Percentiles rank a stretch among this genome's conserved stretches.
phyloP scores from a whole-genome alignment of 805 yeast species.

The Wickerhamiella occidentalis region DNA sequence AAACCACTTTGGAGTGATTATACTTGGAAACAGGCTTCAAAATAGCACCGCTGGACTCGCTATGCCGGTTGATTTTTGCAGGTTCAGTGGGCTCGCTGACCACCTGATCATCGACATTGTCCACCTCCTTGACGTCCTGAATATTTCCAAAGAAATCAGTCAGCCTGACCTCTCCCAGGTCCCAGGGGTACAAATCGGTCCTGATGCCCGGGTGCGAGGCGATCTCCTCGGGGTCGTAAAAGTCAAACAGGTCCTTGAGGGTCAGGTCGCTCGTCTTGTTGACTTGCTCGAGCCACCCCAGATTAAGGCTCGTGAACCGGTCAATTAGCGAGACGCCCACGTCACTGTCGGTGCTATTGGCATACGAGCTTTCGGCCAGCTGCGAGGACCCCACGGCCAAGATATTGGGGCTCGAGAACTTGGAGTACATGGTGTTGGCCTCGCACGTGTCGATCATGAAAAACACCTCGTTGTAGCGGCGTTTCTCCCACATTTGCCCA shows the following conservation, averaged over 20 bases:
- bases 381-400: constrained; percentile 86
- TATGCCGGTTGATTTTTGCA: too few species aligned
- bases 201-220: constrained; percentile 92
- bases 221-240: constrained; percentile 70
- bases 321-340: constrained; percentile 97
- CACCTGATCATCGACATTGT: neutral
- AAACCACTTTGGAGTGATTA: neutral
- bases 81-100: neutral
- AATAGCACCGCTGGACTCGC: neutral
- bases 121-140: constrained; percentile 46
- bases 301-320: constrained; percentile 82
- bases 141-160: constrained; percentile 94
- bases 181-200: constrained; percentile 60
- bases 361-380: constrained; percentile 79
- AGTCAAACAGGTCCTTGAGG: constrained; percentile 70
- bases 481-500: constrained; percentile 93
- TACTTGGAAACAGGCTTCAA: neutral
- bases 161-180: constrained; percentile 54
- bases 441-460: constrained; percentile 99
- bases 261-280: constrained; percentile 64
- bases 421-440: constrained; percentile 94
- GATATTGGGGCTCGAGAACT: constrained; percentile 83
- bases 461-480: constrained; percentile 85
- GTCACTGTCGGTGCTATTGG: constrained; percentile 91
- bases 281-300: constrained; percentile 62